phyloP scores from a whole-genome alignment of 345 rosid species.

The Acer negundo region DNA sequence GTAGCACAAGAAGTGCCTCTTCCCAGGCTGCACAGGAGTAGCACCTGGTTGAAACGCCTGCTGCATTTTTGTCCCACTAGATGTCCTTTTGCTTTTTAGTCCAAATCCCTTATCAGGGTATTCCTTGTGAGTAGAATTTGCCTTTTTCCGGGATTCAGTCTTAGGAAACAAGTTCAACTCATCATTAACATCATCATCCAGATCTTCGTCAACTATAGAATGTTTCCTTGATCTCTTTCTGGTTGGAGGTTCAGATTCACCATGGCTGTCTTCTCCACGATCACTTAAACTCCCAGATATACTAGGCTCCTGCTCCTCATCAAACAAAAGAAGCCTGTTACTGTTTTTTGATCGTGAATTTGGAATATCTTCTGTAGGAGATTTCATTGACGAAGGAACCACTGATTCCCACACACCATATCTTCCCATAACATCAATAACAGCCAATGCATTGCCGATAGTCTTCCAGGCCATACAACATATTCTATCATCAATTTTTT shows the following conservation, averaged over 20 bases:
- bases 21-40: conserved; percentile 71
- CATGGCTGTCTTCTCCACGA: conserved; percentile 55
- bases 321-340: conserved; percentile 70
- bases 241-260: conserved; percentile 59
- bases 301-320: conserved; percentile 59
- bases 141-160: conserved; percentile 42
- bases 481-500: conserved; percentile 73
- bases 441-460: conserved; percentile 77
- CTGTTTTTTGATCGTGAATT: conserved; percentile 54
- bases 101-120: conserved; percentile 40
- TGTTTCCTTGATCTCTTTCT: conserved; percentile 71
- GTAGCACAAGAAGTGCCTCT: conserved; percentile 85
- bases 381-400: conserved; percentile 88
- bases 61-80: conserved; percentile 68
- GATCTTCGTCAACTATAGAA: conserved; percentile 44
- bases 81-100: conserved; percentile 32
- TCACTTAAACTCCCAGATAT: conserved; percentile 72
- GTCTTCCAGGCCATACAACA: conserved; percentile 95
- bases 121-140: conserved; percentile 36
- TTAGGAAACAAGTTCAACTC: conserved; percentile 44
- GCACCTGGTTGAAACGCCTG: conserved; percentile 94
- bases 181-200: conserved; percentile 46
- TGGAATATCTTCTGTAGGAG: conserved; percentile 80
- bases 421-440: conserved; percentile 76
- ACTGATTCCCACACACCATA: conserved; percentile 91